Conservation (phyloP, 805 yeast species). For the Metschnikowia matae region DNA sequence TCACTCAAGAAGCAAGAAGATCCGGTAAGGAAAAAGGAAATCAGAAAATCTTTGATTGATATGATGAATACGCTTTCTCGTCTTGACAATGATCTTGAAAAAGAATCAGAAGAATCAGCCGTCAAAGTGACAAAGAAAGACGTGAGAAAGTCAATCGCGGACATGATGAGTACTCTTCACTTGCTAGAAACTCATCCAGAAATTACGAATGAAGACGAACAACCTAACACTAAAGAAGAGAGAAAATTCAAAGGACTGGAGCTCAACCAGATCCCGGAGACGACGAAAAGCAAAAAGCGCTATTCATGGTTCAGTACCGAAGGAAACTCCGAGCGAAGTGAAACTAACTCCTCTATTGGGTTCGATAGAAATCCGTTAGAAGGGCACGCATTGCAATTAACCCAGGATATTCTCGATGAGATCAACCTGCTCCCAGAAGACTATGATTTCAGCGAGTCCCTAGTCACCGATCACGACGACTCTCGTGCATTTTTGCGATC, state of each 20-base stretch:
- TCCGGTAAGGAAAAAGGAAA: background rate
- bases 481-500: constrained; percentile 25
- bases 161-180: constrained; percentile 27
- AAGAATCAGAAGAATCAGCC: constrained; percentile 9
- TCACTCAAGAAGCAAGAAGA: background rate
- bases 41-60: constrained; percentile 3
- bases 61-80: constrained; percentile 8
- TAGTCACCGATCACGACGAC: background rate
- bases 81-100: background rate
- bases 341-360: background rate
- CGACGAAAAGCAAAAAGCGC: constrained; percentile 4
- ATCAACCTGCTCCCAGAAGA: constrained; percentile 35
- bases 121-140: constrained; percentile 11
- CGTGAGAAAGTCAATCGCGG: constrained; percentile 23
- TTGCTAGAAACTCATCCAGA: constrained; percentile 16
- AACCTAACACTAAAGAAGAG: background rate
- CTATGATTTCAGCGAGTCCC: constrained; percentile 34
- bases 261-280: background rate
- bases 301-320: constrained; percentile 33
- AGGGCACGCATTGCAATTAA: constrained; percentile 13
- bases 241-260: background rate
- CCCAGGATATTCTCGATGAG: constrained; percentile 33
- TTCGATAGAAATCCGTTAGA: constrained; percentile 2
- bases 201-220: constrained; percentile 1
- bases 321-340: constrained; percentile 18